These are phyloP conservation scores for Penicillium ucsense DNA, from an alignment of 495 filamentous ascomycete species.

Conservation along the genomic window DNA sequence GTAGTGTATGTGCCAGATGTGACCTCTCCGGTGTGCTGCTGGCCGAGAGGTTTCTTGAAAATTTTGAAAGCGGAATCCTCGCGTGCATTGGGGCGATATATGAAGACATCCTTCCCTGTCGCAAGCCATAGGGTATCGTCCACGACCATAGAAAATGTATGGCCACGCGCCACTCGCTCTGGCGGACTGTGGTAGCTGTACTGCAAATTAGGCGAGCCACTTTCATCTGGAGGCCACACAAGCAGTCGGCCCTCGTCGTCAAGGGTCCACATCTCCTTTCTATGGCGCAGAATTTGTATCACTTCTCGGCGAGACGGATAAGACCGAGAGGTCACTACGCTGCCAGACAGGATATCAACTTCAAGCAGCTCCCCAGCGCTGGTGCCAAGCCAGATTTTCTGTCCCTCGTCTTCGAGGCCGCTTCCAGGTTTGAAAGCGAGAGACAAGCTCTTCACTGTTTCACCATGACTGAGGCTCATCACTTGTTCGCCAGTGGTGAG, in stretches of 20 bases:
- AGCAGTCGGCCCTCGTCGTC: slow-evolving; percentile 84
- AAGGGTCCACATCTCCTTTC: slow-evolving; percentile 86
- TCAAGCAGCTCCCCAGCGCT: slow-evolving; percentile 81
- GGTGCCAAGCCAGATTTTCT: slow-evolving; percentile 82
- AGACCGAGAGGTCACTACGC: slow-evolving; percentile 51
- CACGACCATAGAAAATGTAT: slow-evolving; percentile 77
- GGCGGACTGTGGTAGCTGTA: slow-evolving; percentile 50
- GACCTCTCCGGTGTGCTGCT: slow-evolving; percentile 69
- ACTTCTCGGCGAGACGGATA: slow-evolving; percentile 78
- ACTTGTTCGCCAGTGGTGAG: slow-evolving; percentile 69
- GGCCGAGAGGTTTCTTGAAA: slow-evolving; percentile 53
- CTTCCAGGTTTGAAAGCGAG: slow-evolving; percentile 74
- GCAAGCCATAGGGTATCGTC: slow-evolving; percentile 81
- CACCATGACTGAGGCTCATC: slow-evolving; percentile 70
- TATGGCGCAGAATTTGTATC: slow-evolving; percentile 76
- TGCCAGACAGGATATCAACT: slow-evolving; percentile 64
- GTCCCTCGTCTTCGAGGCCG: slow-evolving; percentile 68
- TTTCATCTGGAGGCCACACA: slow-evolving; percentile 76
- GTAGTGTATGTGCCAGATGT: slow-evolving; percentile 71
- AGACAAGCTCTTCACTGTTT: slow-evolving; percentile 66
- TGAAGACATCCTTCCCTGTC: slow-evolving; percentile 73
- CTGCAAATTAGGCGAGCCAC: slow-evolving; percentile 61
- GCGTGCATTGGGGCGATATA: slow-evolving; percentile 65
- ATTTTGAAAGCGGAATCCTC: slow-evolving; percentile 64
- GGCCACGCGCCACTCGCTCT: slow-evolving; percentile 68